Evolutionary conservation across 495 filamentous ascomycete species (phyloP).

Genomic region (Penicillium longicatenatum): DNA sequence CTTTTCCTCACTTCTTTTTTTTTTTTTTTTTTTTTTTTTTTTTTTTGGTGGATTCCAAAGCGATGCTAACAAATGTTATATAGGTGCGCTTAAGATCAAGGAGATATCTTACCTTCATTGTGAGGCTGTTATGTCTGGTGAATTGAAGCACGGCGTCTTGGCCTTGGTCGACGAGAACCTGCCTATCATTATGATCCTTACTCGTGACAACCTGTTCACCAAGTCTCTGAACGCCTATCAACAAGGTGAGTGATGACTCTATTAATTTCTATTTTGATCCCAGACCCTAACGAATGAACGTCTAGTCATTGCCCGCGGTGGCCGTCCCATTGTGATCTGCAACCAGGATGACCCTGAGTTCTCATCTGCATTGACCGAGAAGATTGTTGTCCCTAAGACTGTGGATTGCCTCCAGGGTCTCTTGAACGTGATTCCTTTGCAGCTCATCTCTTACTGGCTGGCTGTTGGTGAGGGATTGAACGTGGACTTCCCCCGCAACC

Average conservation of each 20-base stretch:
- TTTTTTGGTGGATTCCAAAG: not conserved
- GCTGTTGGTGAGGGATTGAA: slow-evolving; percentile 94
- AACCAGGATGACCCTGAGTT: slow-evolving; percentile 90
- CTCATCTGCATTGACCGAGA: slow-evolving; percentile 80
- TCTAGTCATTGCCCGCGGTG: slow-evolving; percentile 85
- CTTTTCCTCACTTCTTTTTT: not conserved
- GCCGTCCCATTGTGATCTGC: slow-evolving; percentile 98
- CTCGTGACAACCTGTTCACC: slow-evolving; percentile 89
- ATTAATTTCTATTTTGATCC: not conserved
- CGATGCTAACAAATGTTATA: slow-evolving; percentile 1
- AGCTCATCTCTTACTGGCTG: slow-evolving; percentile 98
- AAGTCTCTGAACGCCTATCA: slow-evolving; percentile 99
- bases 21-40: too few species aligned
- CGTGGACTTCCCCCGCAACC: slow-evolving; percentile 95
- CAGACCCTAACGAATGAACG: not conserved
- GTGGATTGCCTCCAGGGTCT: slow-evolving; percentile 95
- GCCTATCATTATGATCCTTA: slow-evolving; percentile 99
- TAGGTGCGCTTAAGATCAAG: slow-evolving; percentile 94
- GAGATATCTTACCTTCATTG: slow-evolving; percentile 99
- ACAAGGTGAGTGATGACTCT: slow-evolving; percentile 65
- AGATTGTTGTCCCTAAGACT: slow-evolving; percentile 95
- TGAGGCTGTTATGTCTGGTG: slow-evolving; percentile 99
- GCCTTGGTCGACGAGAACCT: slow-evolving; percentile 97
- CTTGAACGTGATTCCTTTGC: slow-evolving; percentile 95
- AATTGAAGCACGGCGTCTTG: slow-evolving; percentile 97